Conservation (phyloP, 2,329 filamentous ascomycete species). For the Xylariaceae sp. region DNA sequence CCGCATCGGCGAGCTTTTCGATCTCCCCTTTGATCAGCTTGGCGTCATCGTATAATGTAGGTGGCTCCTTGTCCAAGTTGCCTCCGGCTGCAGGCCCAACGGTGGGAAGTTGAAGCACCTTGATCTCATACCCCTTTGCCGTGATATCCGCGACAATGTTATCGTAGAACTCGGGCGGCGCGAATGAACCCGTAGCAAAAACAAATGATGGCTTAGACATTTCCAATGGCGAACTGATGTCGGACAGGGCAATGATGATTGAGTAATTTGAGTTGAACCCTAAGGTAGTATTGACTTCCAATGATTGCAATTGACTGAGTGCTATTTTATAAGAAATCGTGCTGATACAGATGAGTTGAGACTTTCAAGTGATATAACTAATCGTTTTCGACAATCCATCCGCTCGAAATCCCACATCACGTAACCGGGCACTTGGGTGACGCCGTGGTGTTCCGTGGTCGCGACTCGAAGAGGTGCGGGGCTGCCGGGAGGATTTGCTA, state of each 20-base stretch:
- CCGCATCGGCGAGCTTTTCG: conserved; percentile 31
- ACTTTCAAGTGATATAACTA: not conserved
- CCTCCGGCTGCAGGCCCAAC: conserved; percentile 9
- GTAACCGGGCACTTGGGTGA: too few species aligned
- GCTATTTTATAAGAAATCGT: too few species aligned
- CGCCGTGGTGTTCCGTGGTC: too few species aligned
- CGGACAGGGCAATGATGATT: not conserved
- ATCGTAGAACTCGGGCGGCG: conserved; percentile 15
- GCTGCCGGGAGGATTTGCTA: too few species aligned
- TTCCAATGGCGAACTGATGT: not conserved
- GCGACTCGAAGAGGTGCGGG: too few species aligned
- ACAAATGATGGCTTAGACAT: conserved; percentile 22
- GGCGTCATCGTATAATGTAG: conserved; percentile 34
- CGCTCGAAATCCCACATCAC: too few species aligned
- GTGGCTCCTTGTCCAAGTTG: conserved; percentile 6
- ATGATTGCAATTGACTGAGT: not conserved
- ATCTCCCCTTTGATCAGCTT: conserved; percentile 30
- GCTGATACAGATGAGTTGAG: not conserved
- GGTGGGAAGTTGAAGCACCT: conserved; percentile 15
- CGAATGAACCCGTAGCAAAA: conserved; percentile 21
- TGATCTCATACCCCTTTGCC: conserved; percentile 22
- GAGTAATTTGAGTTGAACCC: too few species aligned
- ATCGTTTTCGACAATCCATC: too few species aligned
- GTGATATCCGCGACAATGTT: conserved; percentile 12
- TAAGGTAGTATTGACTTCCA: not conserved